Base-by-base conservation (phyloP, 108 stramenopile genomes). In the Cylindrotheca closterium region DNA sequence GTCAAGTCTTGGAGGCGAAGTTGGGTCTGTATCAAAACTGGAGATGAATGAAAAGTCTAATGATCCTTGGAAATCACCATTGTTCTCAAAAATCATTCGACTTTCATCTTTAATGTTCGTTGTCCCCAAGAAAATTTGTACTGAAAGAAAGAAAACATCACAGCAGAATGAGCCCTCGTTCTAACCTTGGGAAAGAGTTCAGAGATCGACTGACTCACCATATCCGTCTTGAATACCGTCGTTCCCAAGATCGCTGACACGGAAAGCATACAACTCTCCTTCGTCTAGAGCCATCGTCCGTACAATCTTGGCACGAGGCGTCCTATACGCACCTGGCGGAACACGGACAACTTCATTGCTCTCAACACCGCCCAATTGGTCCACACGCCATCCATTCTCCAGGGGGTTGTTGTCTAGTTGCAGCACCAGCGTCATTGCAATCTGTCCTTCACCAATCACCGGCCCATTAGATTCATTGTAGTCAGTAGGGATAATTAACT, bases 331-430 rank as follows among this genome's bases (percentile, higher is more conserved):
- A 17, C 71, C 71, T 2, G 63, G 53, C 4, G 71, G 63, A 7
- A 72, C 32, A 19, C 50, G 30, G 23, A 80, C 55, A 42, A 84
- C 65, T 15, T 67, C 64, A 28, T 78, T 60, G 0, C 30, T 58
- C 19, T 58, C 46, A 15, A 64, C 27, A 1, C 32, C 51, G 15
- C 37, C 37, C 8, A 78, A 28, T 25, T 61, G 51, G 18, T 70
- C 69, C 10, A 77, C 37, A 30, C 65, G 53, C 78, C 78, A 73
- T 47, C 72, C 68, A 21, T 33, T 60, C 29, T 73, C 78, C 49
- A 19, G 27, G 18, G 78, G 78, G 26, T 54, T 62, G 18, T 47
- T 27, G 37, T 77, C 75, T 30, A 75, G 33, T 23, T 64, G 58
- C 1, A 75, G 25, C 27, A 51, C 62, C 28, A 75, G 30, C 22